Evolutionary conservation across 805 yeast genomes (phyloP), one percentile per base, ranked within the genome.

Genomic region (Kuraishia borneana): DNA sequence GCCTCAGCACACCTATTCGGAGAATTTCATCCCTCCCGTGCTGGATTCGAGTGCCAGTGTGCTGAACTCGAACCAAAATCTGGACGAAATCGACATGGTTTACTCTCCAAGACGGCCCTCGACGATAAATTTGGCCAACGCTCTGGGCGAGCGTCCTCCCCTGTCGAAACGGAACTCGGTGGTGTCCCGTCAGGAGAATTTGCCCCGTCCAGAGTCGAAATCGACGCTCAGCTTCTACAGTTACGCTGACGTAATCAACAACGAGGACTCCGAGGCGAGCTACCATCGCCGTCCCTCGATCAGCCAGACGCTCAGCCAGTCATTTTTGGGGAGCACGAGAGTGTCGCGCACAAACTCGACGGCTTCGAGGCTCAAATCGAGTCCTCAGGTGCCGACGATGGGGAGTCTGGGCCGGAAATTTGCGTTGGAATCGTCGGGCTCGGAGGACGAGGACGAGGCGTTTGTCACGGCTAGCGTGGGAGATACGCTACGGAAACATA

Each of bases 161-260:
- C 22, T 32, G 14, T 32, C 34, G 16, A 23, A 26, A 18, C 28
- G 34, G 5, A 19, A 21, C 23, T 32, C 34, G 8, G 6, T 20
- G 20, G 20, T 18, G 18, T 5, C 20, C 6, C 22, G 12, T 22
- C 31, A 16, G 18, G 18, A 22, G 7, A 30, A 30, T 17, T 14
- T 30, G 5, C 7, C 19, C 9, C 5, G 19, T 14, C n/a, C 19
- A 4, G 46, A 31, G 23, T 49, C 46, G 34, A 56, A 51, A 34
- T 56, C 64, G 21, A 50, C 56, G 18, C 54, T 67, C 16, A 62
- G 68, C 26, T 83, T 83, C 50, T 79, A 74, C 48, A 77, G 87
- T 2, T 83, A 80, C 53, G 94, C 89, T 3, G 95, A 83, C 45
- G 69, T 83, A 71, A 67, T 81, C 39, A 70, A 64, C 42, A 75